Base-by-base conservation (phyloP, 495 filamentous ascomycete species). In the Podospora pseudoanserina region DNA sequence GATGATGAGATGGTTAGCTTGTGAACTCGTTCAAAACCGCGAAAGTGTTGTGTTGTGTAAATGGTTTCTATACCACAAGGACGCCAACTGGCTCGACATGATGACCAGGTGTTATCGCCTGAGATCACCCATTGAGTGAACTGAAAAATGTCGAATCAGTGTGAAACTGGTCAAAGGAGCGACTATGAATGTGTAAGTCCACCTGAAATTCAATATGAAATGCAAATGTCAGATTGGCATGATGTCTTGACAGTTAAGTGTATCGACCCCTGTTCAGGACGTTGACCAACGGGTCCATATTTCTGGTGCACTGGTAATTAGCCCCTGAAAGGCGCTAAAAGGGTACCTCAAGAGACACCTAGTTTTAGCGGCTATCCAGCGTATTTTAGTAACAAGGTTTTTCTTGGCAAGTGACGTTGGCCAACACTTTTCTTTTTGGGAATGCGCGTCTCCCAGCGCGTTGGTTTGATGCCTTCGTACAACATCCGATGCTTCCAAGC, bases 31-130 rank as follows among this genome's bases (percentile, higher is more conserved):
- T 18, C 57, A 65, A 19, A 19, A 2, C 27, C 49, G 26, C 6
- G 3, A 16, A 16, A 0, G n/a, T 23, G 23, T 2, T 23, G 23
- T 1, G 9, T 16, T 19, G 2, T 61, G 30, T 56, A 5, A 2
- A 28, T 61, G 39, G 39, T 9, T 30, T 77, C 75, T 68, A 23
- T 23, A 83, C 81, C 78, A 80, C 64, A 83, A 66, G 55, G 79
- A 76, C 57, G 79, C 75, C 60, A 80, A 71, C 65, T 77, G 77
- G 72, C 74, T 75, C 64, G 77, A 70, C 71, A 77, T 71, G 32
- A 27, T 60, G 39, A 49, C 39, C 39, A 49, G 13, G 39, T 16
- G 39, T 49, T 49, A 49, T 49, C 39, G 39, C 15, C 39, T 2
- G 0, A 16, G 39, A 49, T 49, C 13, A 49, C 39, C 39, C 39